Conservation (phyloP, 371 early-diverging fungal species). For the Apophysomyces sp. region DNA sequence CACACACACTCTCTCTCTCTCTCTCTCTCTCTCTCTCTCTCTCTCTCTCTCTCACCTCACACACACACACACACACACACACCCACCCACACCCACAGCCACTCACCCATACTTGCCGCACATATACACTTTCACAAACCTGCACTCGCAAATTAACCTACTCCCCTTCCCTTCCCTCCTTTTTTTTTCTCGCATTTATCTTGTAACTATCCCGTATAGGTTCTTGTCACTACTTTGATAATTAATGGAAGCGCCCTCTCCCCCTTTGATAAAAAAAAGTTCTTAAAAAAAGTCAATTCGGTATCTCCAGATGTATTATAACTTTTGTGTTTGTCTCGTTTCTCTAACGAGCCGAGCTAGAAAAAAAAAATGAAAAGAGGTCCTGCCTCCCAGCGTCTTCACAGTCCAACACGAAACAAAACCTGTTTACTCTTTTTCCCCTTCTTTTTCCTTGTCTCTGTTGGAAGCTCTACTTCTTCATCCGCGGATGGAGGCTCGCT, state of each 20-base stretch:
- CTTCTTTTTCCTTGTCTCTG: constrained; percentile 39
- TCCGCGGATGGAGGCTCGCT: not conserved
- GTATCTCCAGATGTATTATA: not conserved
- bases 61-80: not conserved
- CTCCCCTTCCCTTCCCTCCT: not conserved
- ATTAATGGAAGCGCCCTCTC: not conserved
- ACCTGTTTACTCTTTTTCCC: constrained; percentile 60
- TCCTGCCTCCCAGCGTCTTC: constrained; percentile 2
- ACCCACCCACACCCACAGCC: not conserved
- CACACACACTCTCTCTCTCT: not conserved
- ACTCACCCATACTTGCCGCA: not conserved
- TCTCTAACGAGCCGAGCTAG: not conserved
- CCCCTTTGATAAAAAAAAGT: not conserved
- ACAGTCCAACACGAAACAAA: constrained; percentile 59
- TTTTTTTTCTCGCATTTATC: not conserved
- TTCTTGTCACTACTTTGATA: not conserved
- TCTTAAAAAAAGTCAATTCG: not conserved
- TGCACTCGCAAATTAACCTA: no score
- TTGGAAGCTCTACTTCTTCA: constrained; percentile 7
- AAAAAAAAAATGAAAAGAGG: not conserved
- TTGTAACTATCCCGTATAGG: not conserved
- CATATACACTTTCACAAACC: not conserved
- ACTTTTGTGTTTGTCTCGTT: no score
- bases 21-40: not conserved
- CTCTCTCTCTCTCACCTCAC: not conserved